Percentiles rank a stretch among this genome's conserved stretches.
Conservation (phyloP, 495 filamentous ascomycete genomes). For the Hypomontagnella submonticulosa region DNA sequence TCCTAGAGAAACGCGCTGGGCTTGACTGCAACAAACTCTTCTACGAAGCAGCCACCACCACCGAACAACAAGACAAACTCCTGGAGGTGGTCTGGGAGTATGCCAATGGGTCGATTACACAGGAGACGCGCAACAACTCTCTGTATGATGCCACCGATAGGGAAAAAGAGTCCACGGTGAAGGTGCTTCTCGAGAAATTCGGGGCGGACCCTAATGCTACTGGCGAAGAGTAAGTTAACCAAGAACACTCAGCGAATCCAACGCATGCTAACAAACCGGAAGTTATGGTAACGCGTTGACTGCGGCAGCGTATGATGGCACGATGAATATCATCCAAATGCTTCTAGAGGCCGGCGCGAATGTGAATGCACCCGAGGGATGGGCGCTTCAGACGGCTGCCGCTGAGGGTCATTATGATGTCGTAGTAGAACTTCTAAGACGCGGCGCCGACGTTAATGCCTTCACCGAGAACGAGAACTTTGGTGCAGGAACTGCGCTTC, state of each 20-base stretch:
- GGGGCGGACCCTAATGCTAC: conserved; percentile 46
- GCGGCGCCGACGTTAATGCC: conserved; percentile 49
- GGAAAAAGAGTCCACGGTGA: conserved; percentile 46
- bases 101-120: conserved; percentile 32
- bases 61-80: conserved; percentile 43
- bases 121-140: conserved; percentile 36
- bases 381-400: conserved; percentile 48
- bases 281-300: conserved; percentile 49
- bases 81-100: conserved; percentile 46
- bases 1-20: conserved; percentile 38
- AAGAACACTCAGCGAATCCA: background rate
- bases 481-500: conserved; percentile 46
- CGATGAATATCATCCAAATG: conserved; percentile 43
- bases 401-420: conserved; percentile 48
- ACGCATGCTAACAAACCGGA: conserved; percentile 24
- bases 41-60: conserved; percentile 41
- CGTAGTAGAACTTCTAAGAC: conserved; percentile 45
- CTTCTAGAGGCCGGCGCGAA: conserved; percentile 46
- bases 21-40: conserved; percentile 43
- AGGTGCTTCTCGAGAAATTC: conserved; percentile 43
- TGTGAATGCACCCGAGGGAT: conserved; percentile 46
- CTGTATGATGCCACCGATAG: conserved; percentile 48
- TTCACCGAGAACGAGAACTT: conserved; percentile 42
- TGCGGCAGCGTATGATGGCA: conserved; percentile 46
- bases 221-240: conserved; percentile 43